Conservation (phyloP, 2,329 filamentous ascomycete genomes). For the Sporothrix brunneoviolacea region DNA sequence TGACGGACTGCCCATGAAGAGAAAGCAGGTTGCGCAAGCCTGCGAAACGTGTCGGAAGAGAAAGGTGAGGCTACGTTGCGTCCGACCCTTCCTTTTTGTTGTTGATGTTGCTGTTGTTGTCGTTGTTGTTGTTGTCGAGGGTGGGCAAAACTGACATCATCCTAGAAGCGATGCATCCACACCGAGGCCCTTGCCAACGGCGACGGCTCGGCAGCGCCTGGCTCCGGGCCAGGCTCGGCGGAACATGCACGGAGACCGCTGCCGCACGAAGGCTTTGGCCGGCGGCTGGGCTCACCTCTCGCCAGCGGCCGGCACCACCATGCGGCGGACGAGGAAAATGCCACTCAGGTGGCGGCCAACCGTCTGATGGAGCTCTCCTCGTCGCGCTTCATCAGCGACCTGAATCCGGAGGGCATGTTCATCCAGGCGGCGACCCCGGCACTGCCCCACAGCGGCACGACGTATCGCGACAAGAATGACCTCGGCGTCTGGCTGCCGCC, state of each 20-base stretch:
- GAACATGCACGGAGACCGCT: background rate
- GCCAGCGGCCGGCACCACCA: background rate
- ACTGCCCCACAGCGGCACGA: conserved; percentile 28
- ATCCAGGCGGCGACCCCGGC: conserved; percentile 44
- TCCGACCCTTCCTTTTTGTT: too few species aligned
- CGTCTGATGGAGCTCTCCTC: conserved; percentile 27
- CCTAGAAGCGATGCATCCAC: conserved; percentile 38
- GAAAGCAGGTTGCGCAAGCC: conserved; percentile 53
- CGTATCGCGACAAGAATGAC: conserved; percentile 40
- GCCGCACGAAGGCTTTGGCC: background rate
- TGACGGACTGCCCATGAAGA: conserved; percentile 49
- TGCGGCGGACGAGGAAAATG: conserved; percentile 15
- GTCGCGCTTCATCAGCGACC: conserved; percentile 49
- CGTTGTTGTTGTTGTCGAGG: too few species aligned
- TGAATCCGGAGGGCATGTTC: conserved; percentile 55
- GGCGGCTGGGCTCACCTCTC: background rate
- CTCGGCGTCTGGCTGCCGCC: conserved; percentile 45
- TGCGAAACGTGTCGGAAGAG: conserved; percentile 49
- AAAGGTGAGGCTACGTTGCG: conserved; percentile 38
- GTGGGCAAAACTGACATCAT: background rate
- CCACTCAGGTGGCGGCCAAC: conserved; percentile 23
- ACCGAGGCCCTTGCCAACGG: too few species aligned
- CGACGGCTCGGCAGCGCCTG: background rate
- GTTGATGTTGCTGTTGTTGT: too few species aligned
- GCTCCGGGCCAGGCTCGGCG: background rate